phyloP scores from a whole-genome alignment of 441 rosid species.

The Melastoma candidum region DNA sequence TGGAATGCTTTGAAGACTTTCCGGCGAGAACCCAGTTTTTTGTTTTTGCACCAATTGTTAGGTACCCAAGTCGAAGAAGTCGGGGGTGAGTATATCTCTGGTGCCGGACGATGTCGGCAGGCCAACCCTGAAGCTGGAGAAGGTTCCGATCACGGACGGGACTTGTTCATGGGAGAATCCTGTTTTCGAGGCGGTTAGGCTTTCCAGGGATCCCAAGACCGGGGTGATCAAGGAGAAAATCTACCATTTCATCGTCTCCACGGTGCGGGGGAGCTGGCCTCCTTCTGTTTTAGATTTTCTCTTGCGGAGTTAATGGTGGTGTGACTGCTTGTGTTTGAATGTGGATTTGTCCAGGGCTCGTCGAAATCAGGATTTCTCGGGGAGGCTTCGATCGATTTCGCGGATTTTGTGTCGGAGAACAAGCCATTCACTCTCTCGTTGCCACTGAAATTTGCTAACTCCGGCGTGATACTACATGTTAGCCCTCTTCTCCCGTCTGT shows the following conservation, averaged over 20 bases:
- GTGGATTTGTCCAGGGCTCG: conserved; percentile 41
- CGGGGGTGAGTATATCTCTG: conserved; percentile 50
- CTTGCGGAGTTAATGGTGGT: neutral
- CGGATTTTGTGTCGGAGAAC: conserved; percentile 50
- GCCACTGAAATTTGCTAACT: conserved; percentile 71
- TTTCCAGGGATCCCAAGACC: conserved; percentile 39
- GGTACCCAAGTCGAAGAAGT: conserved; percentile 60
- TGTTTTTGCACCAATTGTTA: conserved; percentile 19
- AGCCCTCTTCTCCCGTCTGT: conserved; percentile 8
- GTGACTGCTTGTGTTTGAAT: neutral
- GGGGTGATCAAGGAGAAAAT: conserved; percentile 57
- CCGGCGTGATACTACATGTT: conserved; percentile 68
- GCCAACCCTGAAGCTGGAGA: conserved; percentile 52
- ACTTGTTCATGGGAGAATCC: conserved; percentile 66
- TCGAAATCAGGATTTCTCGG: conserved; percentile 74
- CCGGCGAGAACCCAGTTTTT: conserved; percentile 21
- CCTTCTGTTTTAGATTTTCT: neutral
- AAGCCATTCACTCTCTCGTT: conserved; percentile 50
- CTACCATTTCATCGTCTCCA: conserved; percentile 63
- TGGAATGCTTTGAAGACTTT: neutral
- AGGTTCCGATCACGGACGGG: conserved; percentile 46
- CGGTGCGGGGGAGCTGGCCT: conserved; percentile 24
- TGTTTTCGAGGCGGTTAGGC: conserved; percentile 41
- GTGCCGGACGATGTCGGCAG: conserved; percentile 66
- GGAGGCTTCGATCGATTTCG: conserved; percentile 72